Conservation (phyloP, 2,329 filamentous ascomycete species). For the Penicillium occitanis region DNA sequence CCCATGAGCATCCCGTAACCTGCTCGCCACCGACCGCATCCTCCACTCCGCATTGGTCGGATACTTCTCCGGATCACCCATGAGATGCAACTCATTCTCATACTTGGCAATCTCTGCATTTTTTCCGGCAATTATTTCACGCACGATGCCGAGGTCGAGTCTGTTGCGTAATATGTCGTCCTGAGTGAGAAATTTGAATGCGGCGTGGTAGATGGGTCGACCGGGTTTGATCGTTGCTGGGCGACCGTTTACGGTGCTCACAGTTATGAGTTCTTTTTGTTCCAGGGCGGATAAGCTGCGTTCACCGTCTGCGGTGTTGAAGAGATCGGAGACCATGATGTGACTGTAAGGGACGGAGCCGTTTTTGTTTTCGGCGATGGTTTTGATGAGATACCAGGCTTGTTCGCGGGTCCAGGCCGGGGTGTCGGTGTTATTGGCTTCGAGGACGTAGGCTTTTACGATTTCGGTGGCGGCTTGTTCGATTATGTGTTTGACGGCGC, state of each 20-base stretch:
- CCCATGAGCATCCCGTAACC: slow-evolving; percentile 70
- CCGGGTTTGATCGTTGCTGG: slow-evolving; percentile 76
- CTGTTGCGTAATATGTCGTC: slow-evolving; percentile 72
- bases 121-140: slow-evolving; percentile 69
- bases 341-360: slow-evolving; percentile 75
- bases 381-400: slow-evolving; percentile 84
- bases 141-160: slow-evolving; percentile 69
- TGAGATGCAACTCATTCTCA: slow-evolving; percentile 70
- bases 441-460: slow-evolving; percentile 83
- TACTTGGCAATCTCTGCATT: slow-evolving; percentile 72
- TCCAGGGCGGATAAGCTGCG: slow-evolving; percentile 75
- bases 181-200: slow-evolving; percentile 69
- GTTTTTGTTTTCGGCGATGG: slow-evolving; percentile 65
- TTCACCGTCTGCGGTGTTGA: slow-evolving; percentile 68
- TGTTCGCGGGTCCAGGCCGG: slow-evolving; percentile 75
- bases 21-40: slow-evolving; percentile 69
- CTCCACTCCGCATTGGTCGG: slow-evolving; percentile 67
- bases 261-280: slow-evolving; percentile 79
- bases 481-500: slow-evolving; percentile 84
- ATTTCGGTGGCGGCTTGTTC: slow-evolving; percentile 87
- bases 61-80: slow-evolving; percentile 70
- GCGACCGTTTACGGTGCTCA: slow-evolving; percentile 70
- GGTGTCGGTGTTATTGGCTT: slow-evolving; percentile 47
- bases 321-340: slow-evolving; percentile 72
- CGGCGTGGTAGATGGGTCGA: slow-evolving; percentile 81